Conservation (phyloP, 176 grass and related monocot species). For the Poa pratensis region DNA sequence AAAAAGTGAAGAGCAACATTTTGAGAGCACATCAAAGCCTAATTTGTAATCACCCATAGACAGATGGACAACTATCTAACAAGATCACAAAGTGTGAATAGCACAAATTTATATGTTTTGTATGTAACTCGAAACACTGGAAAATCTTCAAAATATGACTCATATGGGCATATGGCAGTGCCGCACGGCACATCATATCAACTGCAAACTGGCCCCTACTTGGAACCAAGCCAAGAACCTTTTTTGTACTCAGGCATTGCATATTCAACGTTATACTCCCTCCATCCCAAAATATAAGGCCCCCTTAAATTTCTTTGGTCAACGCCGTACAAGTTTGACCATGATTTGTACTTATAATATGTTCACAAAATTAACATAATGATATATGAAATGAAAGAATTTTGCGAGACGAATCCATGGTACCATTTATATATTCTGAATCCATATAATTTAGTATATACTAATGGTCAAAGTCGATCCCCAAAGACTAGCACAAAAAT, state of each 20-base stretch:
- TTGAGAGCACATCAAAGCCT: not conserved
- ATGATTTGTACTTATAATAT: too few relatives aligned
- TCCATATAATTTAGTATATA: too few relatives aligned
- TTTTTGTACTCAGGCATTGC: not conserved
- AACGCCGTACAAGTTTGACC: too few relatives aligned
- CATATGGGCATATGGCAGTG: constrained; percentile 13
- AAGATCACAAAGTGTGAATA: not conserved
- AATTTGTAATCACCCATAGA: not conserved
- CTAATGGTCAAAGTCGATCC: too few relatives aligned
- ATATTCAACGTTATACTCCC: not conserved
- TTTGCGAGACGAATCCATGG: too few relatives aligned
- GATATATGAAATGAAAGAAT: too few relatives aligned
- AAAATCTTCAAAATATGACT: not conserved
- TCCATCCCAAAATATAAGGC: too few relatives aligned
- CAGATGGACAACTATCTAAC: not conserved
- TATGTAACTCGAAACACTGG: not conserved
- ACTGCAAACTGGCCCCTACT: not conserved
- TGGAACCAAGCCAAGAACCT: not conserved
- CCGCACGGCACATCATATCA: not conserved
- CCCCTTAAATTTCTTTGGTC: too few relatives aligned
- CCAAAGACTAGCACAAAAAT: too few relatives aligned
- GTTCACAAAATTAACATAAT: too few relatives aligned
- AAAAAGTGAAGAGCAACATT: not conserved
- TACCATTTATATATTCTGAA: too few relatives aligned
- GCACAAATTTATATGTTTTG: not conserved